Evolutionary conservation across 257 asterid species (phyloP), one percentile per base, ranked within the genome.

Genomic region (Scutellaria baicalensis): DNA sequence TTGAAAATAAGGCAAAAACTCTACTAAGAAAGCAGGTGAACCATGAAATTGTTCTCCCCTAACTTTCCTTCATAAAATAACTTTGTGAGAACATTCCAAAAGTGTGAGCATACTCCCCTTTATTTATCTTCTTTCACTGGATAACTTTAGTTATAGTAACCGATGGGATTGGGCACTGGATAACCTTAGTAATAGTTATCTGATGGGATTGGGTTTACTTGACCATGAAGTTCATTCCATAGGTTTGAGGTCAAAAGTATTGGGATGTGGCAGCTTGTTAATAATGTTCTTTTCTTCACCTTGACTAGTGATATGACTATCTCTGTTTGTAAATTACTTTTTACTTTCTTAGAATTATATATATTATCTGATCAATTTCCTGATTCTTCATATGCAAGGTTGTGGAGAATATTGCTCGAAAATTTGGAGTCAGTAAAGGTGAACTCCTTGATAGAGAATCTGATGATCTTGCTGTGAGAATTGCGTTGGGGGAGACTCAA

Each of bases 401-500:
- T 38, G 95, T 86, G 63, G 99, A 93, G 83, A 87, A 93, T 81
- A 78, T 91, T 77, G 90, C 97, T 20, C 80, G 97, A 57, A 93
- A 85, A 77, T 84, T 82, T 74, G 99, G 99, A 59, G 86, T 87
- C 73, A 87, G 91, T 84, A 93, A 93, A 82, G 81, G 90, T 72
- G 97, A 89, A 76, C 80, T 93, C 20, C 85, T 93, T 47, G 96
- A 89, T 76, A 86, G 80, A 83, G 97, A 93, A 79, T 87, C 88
- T 27, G 81, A 81, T 71, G 96, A 87, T 75, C 84, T 87, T 73
- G 96, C 97, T 39, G 96, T 87, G 33, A 89, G 88, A 75, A 83
- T 89, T 70, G 96, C 97, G 51, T 68, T 89, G 83, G 99, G 96
- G 59, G 99, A 93, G 83, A 89, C 97, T 55, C 96, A 91, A 83